A percentile compares a stretch with the other conserved stretches of the same genome.
Evolutionary conservation across 768 basidiomycete genomes (phyloP).

Genomic region (Collybia nuda): DNA sequence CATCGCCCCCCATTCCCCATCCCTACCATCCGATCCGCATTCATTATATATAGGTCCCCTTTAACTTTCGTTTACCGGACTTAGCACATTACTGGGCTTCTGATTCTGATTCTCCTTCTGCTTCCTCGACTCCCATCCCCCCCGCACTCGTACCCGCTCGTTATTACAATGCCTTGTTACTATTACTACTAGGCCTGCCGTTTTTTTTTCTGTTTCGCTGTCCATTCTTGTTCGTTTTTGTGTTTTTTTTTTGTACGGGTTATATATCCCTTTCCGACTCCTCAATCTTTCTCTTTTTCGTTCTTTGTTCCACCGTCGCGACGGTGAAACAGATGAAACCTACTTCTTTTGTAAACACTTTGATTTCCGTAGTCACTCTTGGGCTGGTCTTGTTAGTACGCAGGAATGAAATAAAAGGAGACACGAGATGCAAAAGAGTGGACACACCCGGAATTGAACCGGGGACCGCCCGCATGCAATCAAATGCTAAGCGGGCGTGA

Average conservation of each 20-base stretch:
- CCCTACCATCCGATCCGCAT: neutral
- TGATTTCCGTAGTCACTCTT: too few relatives aligned
- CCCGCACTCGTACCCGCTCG: neutral
- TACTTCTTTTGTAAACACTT: too few relatives aligned
- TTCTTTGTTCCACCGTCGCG: too few relatives aligned
- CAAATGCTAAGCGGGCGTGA: slow-evolving; percentile 29
- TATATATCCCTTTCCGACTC: neutral
- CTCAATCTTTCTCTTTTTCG: too few relatives aligned
- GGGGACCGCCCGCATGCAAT: slow-evolving; percentile 22
- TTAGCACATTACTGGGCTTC: neutral
- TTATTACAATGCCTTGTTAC: neutral
- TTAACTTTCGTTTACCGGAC: neutral
- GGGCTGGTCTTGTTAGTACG: too few relatives aligned
- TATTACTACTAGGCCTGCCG: neutral
- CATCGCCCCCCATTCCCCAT: too few relatives aligned
- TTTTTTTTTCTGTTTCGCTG: neutral
- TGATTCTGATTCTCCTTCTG: neutral
- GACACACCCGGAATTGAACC: slow-evolving; percentile 31
- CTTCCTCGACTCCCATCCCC: neutral
- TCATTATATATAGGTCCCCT: slow-evolving; percentile 2
- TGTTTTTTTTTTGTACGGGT: neutral
- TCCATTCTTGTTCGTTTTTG: slow-evolving; percentile 2
- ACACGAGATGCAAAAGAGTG: slow-evolving; percentile 9
- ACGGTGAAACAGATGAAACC: too few relatives aligned
- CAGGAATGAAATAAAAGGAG: neutral